Percentiles rank a stretch among this genome's conserved stretches.
These are phyloP conservation scores for Aspergillus aculeatus DNA, from an alignment of 2,329 filamentous ascomycete genomes.

Conservation along the genomic window DNA sequence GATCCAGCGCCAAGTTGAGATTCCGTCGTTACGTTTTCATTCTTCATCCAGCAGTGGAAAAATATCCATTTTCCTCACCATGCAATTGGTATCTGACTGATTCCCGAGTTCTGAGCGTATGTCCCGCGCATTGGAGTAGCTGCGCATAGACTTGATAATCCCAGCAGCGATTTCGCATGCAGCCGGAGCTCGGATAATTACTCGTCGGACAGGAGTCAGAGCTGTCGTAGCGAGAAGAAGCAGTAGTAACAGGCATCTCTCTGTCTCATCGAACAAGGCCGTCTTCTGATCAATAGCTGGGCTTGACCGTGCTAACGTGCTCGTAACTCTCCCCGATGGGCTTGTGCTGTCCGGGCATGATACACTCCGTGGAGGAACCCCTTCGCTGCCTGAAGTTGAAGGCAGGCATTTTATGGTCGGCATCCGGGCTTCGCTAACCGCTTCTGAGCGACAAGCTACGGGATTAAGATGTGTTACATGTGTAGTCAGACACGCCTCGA, in stretches of 20 bases:
- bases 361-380: no score
- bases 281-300: background rate
- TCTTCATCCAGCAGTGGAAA: conserved; percentile 19
- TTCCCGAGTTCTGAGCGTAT: conserved; percentile 22
- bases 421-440: conserved; percentile 3
- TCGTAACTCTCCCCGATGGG: no score
- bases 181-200: conserved; percentile 7
- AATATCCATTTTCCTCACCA: conserved; percentile 22
- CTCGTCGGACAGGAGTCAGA: conserved; percentile 4
- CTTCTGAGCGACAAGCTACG: background rate
- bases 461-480: conserved; percentile 4
- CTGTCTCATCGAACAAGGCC: background rate
- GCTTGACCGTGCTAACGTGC: background rate
- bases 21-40: no score
- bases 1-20: no score
- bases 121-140: conserved; percentile 15
- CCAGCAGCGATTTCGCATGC: conserved; percentile 22
- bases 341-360: no score
- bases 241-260: background rate
- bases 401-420: background rate
- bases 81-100: conserved; percentile 17
- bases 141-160: conserved; percentile 19
- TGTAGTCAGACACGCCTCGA: conserved; percentile 40
- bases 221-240: background rate
- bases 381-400: no score